These are phyloP conservation scores for Macaranga tanarius DNA, from an alignment of 441 rosid genomes.

Conservation along the genomic window DNA sequence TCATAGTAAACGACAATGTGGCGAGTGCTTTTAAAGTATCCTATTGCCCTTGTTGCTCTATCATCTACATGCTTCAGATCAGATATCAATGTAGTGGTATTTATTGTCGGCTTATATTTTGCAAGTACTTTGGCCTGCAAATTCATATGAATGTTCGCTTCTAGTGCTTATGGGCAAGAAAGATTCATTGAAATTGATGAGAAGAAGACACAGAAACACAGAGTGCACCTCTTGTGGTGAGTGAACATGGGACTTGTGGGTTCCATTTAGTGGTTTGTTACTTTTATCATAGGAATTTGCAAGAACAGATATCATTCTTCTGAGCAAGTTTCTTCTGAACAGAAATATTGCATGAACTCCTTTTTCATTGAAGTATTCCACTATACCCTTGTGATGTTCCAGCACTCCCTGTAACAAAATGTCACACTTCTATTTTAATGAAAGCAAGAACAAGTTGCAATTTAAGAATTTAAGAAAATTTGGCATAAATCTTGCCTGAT, in stretches of 20 bases:
- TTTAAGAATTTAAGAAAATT: neutral
- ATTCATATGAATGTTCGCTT: neutral
- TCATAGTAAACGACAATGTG: slow-evolving; percentile 53
- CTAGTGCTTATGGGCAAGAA: neutral
- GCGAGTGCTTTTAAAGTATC: slow-evolving; percentile 46
- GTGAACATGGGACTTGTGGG: slow-evolving; percentile 69
- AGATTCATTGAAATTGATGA: neutral
- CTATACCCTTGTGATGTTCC: slow-evolving; percentile 49
- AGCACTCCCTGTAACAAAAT: slow-evolving; percentile 42
- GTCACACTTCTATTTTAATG: too few relatives aligned
- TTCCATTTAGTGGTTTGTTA: slow-evolving; percentile 51
- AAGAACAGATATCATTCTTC: slow-evolving; percentile 48
- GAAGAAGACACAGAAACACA: neutral
- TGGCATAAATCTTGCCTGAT: slow-evolving; percentile 37
- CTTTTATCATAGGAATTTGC: slow-evolving; percentile 54
- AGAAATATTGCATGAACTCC: slow-evolving; percentile 53
- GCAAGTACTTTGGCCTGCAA: slow-evolving; percentile 50
- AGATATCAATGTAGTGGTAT: slow-evolving; percentile 36
- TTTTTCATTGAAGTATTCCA: slow-evolving; percentile 44
- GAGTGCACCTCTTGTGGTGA: slow-evolving; percentile 39
- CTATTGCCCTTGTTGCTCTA: slow-evolving; percentile 31
- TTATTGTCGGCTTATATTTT: slow-evolving; percentile 45
- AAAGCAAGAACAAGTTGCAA: neutral
- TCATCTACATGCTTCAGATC: slow-evolving; percentile 45
- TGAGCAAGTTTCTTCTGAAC: slow-evolving; percentile 51